Base-by-base conservation (phyloP, 345 rosid genomes). In the Camelina hispida region DNA sequence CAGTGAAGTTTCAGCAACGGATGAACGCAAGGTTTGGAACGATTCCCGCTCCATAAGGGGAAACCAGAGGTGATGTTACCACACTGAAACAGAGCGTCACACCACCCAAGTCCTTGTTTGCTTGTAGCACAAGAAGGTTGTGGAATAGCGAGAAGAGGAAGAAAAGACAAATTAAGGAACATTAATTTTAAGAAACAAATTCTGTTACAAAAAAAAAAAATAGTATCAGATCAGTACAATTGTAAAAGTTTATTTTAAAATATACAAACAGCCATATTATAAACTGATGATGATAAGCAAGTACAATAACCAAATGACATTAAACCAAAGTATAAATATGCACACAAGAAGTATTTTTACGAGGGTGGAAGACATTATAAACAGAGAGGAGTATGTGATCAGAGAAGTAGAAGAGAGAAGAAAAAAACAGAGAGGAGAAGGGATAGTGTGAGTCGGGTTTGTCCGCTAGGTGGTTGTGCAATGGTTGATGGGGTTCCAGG, bases 401-500 rank as follows among this genome's bases (percentile, higher is more conserved):
- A 65, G 11, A 55, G 4, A 65, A 44, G 72, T 57, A 81, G 46
- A 55, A 82, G 68, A 12, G 71, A 20, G 46, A 77, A 71, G 23
- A 5, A 83, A 78, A 70, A 82, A 70, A 83, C 7, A 6, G 75
- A 80, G 22, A 82, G 65, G 37, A 84, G 71, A 66, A 77, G 4
- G 65, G 73, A 42, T 18, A 84, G 59, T 22, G 83, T 58, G 23
- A 79, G 30, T 69, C 65, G 83, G 20, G 82, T 85, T 56, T 84
- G 89, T 51, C 84, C 84, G 53, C 68, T 88, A 55, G 78, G 66
- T 11, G 67, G 63, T 28, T 73, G 14, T 16, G 87, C 82, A 47
- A 71, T 13, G 17, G 82, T 14, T 53, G 82, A 53, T 55, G 78
- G 43, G 11, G 56, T 52, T 52, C 44, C 1, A 7, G 76, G 63